Base-by-base conservation (phyloP, 2,329 filamentous ascomycete species). In the Didymella exigua region DNA sequence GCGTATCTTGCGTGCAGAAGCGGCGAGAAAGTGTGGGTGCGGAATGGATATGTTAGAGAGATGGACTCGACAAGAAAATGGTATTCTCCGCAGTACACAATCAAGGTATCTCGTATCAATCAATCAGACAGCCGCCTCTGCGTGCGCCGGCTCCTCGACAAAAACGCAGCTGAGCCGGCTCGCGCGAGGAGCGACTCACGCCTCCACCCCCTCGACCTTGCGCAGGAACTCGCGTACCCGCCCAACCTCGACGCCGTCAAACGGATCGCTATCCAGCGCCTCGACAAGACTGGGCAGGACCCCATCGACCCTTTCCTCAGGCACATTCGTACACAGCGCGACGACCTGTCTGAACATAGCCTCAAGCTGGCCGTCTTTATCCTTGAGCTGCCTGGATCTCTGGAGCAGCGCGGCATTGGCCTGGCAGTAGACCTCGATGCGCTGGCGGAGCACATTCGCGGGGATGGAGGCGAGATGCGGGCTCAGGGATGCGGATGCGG, bases 321-420 rank as follows among this genome's bases (percentile, higher is more conserved):
- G 83, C 29, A 93, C 89, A 8, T 86, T 87, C 0, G 92, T 96
- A 71, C 93, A 97, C 11, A 97, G 79, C 49, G 89, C 87, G 21
- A 99, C 91, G 26, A 98, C 90, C 62, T 89, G 89, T 23, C 92
- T 85, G 72, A 97, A 97, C 75, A 95, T 91, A 62, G 89, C 82
- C 69, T 96, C 93, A 3, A 96, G 82, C 49, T 96, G 92, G 4
- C 87, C 88, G 65, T 91, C 93, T 56, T 90, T 87, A 26, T 88
- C 87, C 71, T 91, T 88, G 8, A 99, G 82, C 5, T 84, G 84
- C 16, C 84, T 82, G 2, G 91, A 87, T 63, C 89, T 85, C 45
- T 85, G 84, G 48, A 85, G 79, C 11, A 95, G 85, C 16, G 83
- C 80, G 36, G 83, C 81, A 38, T 91, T 91, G 41, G 91, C 87